Conservation (phyloP, 257 asterid genomes). For the Echium plantagineum region DNA sequence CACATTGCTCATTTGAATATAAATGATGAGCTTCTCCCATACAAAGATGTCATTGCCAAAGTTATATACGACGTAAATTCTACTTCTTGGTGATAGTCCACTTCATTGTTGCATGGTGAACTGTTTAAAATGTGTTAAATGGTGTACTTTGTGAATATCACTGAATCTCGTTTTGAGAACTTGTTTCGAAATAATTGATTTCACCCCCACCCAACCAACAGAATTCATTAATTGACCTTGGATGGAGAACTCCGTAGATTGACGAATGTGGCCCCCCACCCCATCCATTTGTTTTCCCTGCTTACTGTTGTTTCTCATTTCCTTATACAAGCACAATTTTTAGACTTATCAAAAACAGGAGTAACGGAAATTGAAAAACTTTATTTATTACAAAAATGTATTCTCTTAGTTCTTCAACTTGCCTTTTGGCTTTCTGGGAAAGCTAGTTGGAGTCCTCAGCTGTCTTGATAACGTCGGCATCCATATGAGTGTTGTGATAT, state of each 20-base stretch:
- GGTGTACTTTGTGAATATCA: background rate
- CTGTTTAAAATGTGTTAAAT: slow-evolving; percentile 5
- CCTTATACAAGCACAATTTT: background rate
- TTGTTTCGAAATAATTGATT: background rate
- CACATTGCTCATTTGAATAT: slow-evolving; percentile 90
- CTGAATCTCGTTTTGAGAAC: too few species aligned
- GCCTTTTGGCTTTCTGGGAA: too few species aligned
- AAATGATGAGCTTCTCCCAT: slow-evolving; percentile 66
- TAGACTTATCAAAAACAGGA: background rate
- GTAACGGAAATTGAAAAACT: too few species aligned
- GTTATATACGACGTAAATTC: slow-evolving; percentile 81
- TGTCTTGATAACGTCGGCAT: too few species aligned
- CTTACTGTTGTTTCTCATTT: background rate
- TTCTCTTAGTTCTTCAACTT: too few species aligned
- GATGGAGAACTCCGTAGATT: background rate
- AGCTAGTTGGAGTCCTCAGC: too few species aligned
- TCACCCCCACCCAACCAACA: background rate
- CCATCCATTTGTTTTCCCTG: background rate
- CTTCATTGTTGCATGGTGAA: background rate
- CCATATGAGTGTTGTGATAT: too few species aligned
- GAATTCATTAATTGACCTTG: background rate
- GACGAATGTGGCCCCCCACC: background rate
- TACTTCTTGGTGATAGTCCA: background rate
- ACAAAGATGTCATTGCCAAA: slow-evolving; percentile 76
- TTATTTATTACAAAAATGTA: too few species aligned